Evolutionary conservation across 768 basidiomycete genomes (phyloP).

Genomic region (Tulasnella sp.): DNA sequence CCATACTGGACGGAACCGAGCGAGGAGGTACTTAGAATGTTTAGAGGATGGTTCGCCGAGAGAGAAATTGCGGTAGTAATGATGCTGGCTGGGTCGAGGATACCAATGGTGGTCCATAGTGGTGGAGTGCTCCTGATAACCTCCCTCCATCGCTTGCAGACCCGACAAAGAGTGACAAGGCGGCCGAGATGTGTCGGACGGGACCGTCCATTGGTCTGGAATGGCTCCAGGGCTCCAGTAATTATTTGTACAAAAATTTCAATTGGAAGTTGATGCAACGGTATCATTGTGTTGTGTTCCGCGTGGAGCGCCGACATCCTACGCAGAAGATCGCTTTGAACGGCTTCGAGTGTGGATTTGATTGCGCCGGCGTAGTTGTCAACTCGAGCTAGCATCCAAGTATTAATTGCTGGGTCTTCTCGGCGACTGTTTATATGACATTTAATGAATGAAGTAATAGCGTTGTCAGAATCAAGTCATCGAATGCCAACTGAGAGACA

Average conservation of each 20-base stretch:
- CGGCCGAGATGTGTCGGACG: neutral
- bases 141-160: neutral
- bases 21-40: neutral
- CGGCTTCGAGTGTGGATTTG: neutral
- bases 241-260: neutral
- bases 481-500: neutral
- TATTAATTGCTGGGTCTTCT: neutral
- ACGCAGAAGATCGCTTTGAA: neutral
- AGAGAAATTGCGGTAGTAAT: neutral
- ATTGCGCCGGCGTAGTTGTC: neutral
- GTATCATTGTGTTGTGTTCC: neutral
- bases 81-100: neutral
- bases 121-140: neutral
- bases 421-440: neutral
- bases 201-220: neutral
- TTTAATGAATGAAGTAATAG: no score
- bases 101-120: neutral
- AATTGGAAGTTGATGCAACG: neutral
- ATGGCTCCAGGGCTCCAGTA: neutral
- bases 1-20: no score
- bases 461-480: neutral
- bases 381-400: neutral
- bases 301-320: neutral
- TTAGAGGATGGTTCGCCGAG: neutral
- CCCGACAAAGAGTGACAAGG: neutral